Evolutionary conservation across 1,284 basidiomycete species (phyloP), one percentile per base, ranked within the genome.

Genomic region (Irpex rosettiformis): DNA sequence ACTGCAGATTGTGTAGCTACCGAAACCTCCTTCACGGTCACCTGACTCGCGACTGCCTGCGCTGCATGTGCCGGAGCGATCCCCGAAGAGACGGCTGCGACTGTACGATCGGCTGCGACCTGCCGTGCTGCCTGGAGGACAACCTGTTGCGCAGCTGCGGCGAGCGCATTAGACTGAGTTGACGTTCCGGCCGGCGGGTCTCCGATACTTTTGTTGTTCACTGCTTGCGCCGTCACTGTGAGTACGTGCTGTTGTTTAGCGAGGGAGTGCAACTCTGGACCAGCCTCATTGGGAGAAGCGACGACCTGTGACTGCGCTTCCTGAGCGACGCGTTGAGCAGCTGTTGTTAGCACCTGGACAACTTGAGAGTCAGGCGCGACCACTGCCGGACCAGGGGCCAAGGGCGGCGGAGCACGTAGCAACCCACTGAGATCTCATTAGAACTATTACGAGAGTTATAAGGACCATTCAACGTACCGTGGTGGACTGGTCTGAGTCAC

Each of bases 221-320:
- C 84, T 5, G 89, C 89, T 64, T 87, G 80, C 13, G 89, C 86
- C 3, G 90, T 89, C 59, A 88, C 80, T 40, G 87, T 88, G 52
- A 92, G 78, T 57, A 91, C 88, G 64, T 89, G 84, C 65, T 89
- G 88, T 73, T 91, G 90, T 70, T 89, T 89, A 43, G 82, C 86
- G 57, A 92, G 79, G 13, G 84, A 82, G 67, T 88, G 80, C 21
- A 89, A 68, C 64, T 86, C 81, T 24, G 75, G 74, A 16, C 73
- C 76, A 28, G 73, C 69, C 59, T 81, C 78, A 56, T 77, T 78
- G 10, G 58, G 49, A 25, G 56, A 79, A 5, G 78, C 77, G 45
- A 86, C 80, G 30, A 84, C 79, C 67, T 88, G 86, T 11, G 82
- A 83, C 63, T 88, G 84, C 2, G 85, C 84, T 67, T 88, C 85